A percentile compares a stretch with the other conserved stretches of the same genome.
Conservation (phyloP, 176 grass and related monocot genomes). For the Sorghum bicolor region DNA sequence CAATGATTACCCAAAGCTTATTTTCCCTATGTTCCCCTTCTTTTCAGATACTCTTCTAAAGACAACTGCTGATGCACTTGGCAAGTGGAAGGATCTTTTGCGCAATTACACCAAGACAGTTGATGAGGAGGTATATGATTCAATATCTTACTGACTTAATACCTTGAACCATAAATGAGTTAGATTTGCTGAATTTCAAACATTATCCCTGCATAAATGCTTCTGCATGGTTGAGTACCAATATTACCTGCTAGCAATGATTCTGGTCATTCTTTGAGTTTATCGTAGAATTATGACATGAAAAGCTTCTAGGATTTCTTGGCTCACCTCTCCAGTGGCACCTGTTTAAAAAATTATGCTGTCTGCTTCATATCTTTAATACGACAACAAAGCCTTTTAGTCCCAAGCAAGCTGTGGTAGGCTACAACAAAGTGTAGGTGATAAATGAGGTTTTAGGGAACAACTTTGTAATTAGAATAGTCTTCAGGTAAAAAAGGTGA, state of each 20-base stretch:
- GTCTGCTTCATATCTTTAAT: background rate
- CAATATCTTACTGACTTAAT: background rate
- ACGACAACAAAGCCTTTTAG: background rate
- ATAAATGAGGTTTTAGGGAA: background rate
- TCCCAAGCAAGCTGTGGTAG: background rate
- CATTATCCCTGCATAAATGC: background rate
- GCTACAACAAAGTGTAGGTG: background rate
- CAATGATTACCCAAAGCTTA: background rate
- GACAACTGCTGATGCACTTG: conserved; percentile 51
- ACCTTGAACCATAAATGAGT: conserved; percentile 19
- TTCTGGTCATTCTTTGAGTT: background rate
- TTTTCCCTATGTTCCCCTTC: background rate
- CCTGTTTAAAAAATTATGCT: background rate
- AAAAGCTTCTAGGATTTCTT: background rate
- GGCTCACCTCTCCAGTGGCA: background rate
- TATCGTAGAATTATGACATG: background rate
- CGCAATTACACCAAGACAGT: conserved; percentile 70
- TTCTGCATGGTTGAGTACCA: background rate
- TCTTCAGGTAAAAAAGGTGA: background rate
- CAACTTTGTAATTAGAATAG: background rate
- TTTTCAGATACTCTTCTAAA: conserved; percentile 54
- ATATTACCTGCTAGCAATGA: background rate
- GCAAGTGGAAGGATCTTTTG: conserved; percentile 78
- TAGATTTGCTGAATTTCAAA: background rate
- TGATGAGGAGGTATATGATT: conserved; percentile 85